phyloP scores from a whole-genome alignment of 176 grass and related monocot species.

The Thalia dealbata region DNA sequence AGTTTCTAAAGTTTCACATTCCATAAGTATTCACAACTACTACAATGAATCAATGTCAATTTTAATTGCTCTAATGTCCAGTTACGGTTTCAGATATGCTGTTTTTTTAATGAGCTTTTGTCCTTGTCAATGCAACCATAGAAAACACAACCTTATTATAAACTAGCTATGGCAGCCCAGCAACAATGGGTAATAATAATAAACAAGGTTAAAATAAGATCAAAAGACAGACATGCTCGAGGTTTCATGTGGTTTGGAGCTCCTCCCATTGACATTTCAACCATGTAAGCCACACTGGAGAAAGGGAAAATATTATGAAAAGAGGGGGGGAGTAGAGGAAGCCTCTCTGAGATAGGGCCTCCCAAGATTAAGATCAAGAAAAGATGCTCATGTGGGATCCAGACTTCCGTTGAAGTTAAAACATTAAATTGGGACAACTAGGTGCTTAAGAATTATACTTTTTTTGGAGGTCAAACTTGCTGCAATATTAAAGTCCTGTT shows the following conservation, averaged over 20 bases:
- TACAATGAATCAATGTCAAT: not conserved
- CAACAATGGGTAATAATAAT: not conserved
- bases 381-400: not conserved
- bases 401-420: not conserved
- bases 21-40: not conserved
- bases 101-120: not conserved
- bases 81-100: too few species aligned
- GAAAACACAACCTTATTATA: not conserved
- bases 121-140: not conserved
- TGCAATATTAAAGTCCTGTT: not conserved
- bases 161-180: too few species aligned
- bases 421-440: too few species aligned
- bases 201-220: not conserved
- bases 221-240: slow-evolving; percentile 8
- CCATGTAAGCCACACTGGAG: not conserved
- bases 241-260: slow-evolving; percentile 3
- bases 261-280: not conserved
- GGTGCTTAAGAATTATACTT: not conserved
- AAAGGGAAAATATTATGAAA: not conserved
- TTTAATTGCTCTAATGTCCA: too few species aligned
- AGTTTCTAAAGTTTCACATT: too few species aligned
- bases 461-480: not conserved
- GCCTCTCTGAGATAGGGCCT: too few species aligned
- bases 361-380: too few species aligned
- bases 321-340: not conserved